phyloP scores from a whole-genome alignment of 305 asterid species.

The Ilex paraguariensis region DNA sequence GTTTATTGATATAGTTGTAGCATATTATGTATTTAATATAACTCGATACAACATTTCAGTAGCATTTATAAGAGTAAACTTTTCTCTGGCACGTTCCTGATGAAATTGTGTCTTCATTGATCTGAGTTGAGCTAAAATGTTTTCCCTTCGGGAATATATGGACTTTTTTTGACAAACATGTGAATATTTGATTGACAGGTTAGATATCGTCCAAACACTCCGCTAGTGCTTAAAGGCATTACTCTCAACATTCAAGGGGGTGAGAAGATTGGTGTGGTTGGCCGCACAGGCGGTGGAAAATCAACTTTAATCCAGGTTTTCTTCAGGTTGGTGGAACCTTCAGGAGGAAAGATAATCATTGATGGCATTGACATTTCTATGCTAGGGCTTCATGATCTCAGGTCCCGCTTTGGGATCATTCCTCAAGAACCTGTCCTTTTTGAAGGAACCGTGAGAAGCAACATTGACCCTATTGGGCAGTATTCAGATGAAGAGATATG shows the following conservation, averaged over 20 bases:
- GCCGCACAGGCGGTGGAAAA: constrained; percentile 95
- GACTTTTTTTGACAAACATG: background rate
- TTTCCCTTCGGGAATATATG: too few species aligned
- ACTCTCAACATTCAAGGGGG: constrained; percentile 70
- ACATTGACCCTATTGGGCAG: constrained; percentile 74
- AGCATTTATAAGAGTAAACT: too few species aligned
- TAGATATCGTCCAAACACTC: constrained; percentile 78
- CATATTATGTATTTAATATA: too few species aligned
- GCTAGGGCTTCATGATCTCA: constrained; percentile 84
- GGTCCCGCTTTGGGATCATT: constrained; percentile 91
- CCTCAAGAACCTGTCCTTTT: constrained; percentile 98
- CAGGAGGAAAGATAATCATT: constrained; percentile 60
- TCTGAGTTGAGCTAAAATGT: too few species aligned
- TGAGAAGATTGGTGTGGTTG: constrained; percentile 91
- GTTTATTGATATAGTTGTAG: too few species aligned
- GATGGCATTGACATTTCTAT: constrained; percentile 62
- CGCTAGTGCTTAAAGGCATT: constrained; percentile 78
- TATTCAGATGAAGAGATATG: constrained; percentile 85
- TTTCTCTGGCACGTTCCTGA: too few species aligned
- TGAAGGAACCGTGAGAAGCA: constrained; percentile 93
- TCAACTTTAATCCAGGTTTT: constrained; percentile 87
- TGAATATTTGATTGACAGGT: constrained; percentile 47
- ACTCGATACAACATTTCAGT: too few species aligned
- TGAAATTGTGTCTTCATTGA: too few species aligned
- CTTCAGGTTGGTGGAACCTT: constrained; percentile 92